These are phyloP conservation scores for Lactarius psammicola DNA, from an alignment of 768 basidiomycete genomes.

Conservation along the genomic window DNA sequence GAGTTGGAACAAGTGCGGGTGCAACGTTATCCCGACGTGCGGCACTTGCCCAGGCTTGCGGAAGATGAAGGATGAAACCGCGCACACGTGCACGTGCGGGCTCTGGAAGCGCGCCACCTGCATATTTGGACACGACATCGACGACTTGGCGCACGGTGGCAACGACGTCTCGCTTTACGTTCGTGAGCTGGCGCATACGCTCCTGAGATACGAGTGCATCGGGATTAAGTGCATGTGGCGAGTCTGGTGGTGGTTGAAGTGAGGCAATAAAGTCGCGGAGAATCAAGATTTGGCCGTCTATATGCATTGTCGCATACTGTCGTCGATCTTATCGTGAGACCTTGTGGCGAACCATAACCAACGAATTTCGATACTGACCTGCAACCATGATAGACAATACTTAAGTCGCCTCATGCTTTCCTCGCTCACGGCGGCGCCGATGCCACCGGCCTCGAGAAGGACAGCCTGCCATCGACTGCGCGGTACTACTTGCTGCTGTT, in stretches of 20 bases:
- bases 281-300: constrained; percentile 82
- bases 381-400: constrained; percentile 87
- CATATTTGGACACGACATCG: constrained; percentile 80
- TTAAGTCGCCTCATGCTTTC: constrained; percentile 84
- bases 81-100: constrained; percentile 73
- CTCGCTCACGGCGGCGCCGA: constrained; percentile 85
- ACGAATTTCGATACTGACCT: constrained; percentile 47
- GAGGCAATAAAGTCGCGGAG: constrained; percentile 81
- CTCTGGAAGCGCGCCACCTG: constrained; percentile 83
- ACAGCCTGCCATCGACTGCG: constrained; percentile 87
- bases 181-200: constrained; percentile 65
- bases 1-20: constrained; percentile 28
- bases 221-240: constrained; percentile 37
- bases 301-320: constrained; percentile 83
- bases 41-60: constrained; percentile 71
- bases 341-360: neutral
- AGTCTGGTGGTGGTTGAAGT: constrained; percentile 49
- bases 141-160: constrained; percentile 87
- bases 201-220: constrained; percentile 34
- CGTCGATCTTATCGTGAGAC: constrained; percentile 10
- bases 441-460: constrained; percentile 80
- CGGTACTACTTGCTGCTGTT: constrained; percentile 55
- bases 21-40: constrained; percentile 30
- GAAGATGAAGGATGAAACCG: constrained; percentile 75
- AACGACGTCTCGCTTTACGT: constrained; percentile 80